Evolutionary conservation across 2,329 filamentous ascomycete genomes (phyloP).

Genomic region (Fusarium beomiforme): DNA sequence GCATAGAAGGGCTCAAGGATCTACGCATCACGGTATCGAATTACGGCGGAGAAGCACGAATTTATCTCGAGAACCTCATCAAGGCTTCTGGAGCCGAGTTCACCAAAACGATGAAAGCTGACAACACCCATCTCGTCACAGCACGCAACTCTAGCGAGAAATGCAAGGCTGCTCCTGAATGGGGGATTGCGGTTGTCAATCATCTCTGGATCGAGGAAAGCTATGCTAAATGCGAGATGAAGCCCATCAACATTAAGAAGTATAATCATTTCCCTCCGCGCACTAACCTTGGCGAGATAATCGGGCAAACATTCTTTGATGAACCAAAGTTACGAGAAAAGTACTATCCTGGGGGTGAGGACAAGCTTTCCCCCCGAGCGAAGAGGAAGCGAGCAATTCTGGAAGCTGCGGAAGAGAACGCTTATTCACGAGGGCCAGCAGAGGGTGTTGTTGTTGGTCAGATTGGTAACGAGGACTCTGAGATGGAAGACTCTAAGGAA

Average conservation of each 20-base stretch:
- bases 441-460: slow-evolving; percentile 58
- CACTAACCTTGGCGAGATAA: slow-evolving; percentile 92
- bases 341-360: slow-evolving; percentile 73
- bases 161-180: slow-evolving; percentile 89
- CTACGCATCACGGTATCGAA: slow-evolving; percentile 91
- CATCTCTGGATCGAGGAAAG: slow-evolving; percentile 98
- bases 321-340: slow-evolving; percentile 67
- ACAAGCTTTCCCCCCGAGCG: slow-evolving; percentile 53
- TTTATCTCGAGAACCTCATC: slow-evolving; percentile 93
- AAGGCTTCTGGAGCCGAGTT: slow-evolving; percentile 85
- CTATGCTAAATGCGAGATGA: slow-evolving; percentile 86
- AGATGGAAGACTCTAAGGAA: slow-evolving; percentile 58
- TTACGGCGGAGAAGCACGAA: slow-evolving; percentile 92
- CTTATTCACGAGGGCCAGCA: slow-evolving; percentile 57
- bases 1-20: slow-evolving; percentile 81
- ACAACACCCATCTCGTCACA: slow-evolving; percentile 95
- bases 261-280: slow-evolving; percentile 89
- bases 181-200: slow-evolving; percentile 90
- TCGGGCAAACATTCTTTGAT: slow-evolving; percentile 88
- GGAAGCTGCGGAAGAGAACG: slow-evolving; percentile 62
- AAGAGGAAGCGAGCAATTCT: slow-evolving; percentile 62
- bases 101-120: slow-evolving; percentile 93
- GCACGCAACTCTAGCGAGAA: slow-evolving; percentile 92
- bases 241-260: slow-evolving; percentile 75
- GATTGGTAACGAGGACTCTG: slow-evolving; percentile 49